Base-by-base conservation (phyloP, 805 yeast species). In the Cephaloascus fragrans region DNA sequence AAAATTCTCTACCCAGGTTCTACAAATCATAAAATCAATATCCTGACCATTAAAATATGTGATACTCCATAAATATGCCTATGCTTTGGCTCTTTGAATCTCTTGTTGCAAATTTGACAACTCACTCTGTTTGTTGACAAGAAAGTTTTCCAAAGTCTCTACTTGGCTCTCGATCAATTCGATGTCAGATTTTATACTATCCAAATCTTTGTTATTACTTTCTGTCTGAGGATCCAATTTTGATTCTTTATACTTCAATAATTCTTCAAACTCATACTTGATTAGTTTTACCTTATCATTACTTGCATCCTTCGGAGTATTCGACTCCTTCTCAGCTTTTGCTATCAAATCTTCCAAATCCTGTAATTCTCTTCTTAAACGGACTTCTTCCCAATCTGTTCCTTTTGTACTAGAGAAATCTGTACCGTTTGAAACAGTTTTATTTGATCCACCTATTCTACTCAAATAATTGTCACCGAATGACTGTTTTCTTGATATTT, bases 351-450 rank as follows among this genome's bases (percentile, higher is more conserved):
- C 59, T 49, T 88, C 95, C 36, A 89, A 60, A 44, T 84, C 85
- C 10, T 78, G 70, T 44, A 90, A 67, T 54, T 88, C 90, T 44
- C 89, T 74, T 60, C 79, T 78, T 47, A 88, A 70, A 48, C 93
- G 73, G 14, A 83, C 94, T 51, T 83, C 87, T 57, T 89, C 97
- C 95, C 97, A 87, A 52, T 88, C 96, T 2, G 87, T 78, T n/a
- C 81, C 88, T 49, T 75, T 73, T 3, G 77, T 80, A 1, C 77
- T 70, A 3, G 82, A 73, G 53, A 83, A 82, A 54, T 85, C 89
- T 0, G 88, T 79, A 4, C 87, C 88, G n/a, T 48, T 46, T 19
- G 53, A 47, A 12, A 53, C 44, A 3, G 66, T 51, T 35, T 54
- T 59, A 20, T 59, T 53, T n/a, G 73, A 62, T 37, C 59, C 64